phyloP scores from a whole-genome alignment of 331 rosid genomes.

The Rhamnella rubrinervis region DNA sequence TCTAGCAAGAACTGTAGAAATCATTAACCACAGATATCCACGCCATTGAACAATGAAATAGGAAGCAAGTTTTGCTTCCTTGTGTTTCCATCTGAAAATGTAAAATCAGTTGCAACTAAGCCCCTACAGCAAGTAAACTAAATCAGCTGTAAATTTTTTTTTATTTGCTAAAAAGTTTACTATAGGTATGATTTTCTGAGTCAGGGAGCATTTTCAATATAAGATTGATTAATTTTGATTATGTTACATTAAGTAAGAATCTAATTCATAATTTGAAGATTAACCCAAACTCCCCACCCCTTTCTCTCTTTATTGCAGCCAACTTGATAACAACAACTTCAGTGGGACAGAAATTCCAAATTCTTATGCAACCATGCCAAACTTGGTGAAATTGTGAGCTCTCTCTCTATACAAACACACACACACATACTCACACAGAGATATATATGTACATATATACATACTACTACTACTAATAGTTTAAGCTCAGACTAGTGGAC shows the following conservation, averaged over 20 bases:
- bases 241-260: not conserved
- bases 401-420: not conserved
- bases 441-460: no score
- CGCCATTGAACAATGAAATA: not conserved
- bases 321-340: conserved; percentile 24
- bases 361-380: conserved; percentile 9
- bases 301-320: not conserved
- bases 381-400: conserved; percentile 12
- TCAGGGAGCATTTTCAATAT: no score
- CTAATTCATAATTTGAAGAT: not conserved
- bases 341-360: conserved; percentile 14
- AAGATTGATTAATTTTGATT: not conserved
- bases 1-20: not conserved
- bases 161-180: no score
- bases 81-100: no score
- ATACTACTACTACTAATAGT: no score
- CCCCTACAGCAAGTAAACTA: not conserved
- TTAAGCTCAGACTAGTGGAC: no score
- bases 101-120: no score
- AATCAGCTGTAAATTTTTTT: no score
- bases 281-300: not conserved
- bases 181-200: no score
- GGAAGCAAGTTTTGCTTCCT: not conserved
- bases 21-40: no score
- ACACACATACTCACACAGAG: no score